These are phyloP conservation scores for Russula dissimulans DNA, from an alignment of 768 basidiomycete genomes.

Conservation along the genomic window DNA sequence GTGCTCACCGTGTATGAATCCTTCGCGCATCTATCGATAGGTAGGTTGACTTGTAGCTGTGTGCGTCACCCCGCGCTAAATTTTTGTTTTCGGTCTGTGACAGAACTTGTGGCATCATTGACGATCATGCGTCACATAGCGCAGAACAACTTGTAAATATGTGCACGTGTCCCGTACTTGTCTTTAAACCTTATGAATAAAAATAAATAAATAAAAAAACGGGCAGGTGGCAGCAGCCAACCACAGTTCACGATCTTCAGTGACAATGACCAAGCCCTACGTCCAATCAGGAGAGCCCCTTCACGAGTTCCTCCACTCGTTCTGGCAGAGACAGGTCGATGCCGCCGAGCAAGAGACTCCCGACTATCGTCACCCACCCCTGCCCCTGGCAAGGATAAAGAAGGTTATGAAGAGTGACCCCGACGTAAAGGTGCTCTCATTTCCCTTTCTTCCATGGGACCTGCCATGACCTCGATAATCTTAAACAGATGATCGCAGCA, in stretches of 20 bases:
- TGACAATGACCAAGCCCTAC: constrained; percentile 38
- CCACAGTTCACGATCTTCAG: constrained; percentile 17
- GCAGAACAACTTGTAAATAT: constrained; percentile 18
- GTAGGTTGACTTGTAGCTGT: constrained; percentile 28
- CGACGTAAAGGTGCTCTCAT: constrained; percentile 74
- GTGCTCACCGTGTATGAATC: constrained; percentile 50
- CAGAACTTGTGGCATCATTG: constrained; percentile 19
- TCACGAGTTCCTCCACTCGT: constrained; percentile 73
- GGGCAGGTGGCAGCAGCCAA: constrained; percentile 5
- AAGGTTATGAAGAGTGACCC: constrained; percentile 99
- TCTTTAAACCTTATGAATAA: no score
- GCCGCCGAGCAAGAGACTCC: constrained; percentile 81
- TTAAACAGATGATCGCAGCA: constrained; percentile 86
- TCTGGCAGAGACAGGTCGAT: constrained; percentile 88
- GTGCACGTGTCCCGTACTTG: background rate
- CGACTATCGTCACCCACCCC: constrained; percentile 78
- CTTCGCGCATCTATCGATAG: constrained; percentile 43
- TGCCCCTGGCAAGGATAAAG: constrained; percentile 94
- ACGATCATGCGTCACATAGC: constrained; percentile 21
- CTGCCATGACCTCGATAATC: background rate
- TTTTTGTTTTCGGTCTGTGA: no score
- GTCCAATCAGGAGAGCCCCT: constrained; percentile 83
- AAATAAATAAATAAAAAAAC: no score
- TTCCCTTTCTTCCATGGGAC: background rate
- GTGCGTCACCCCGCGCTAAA: background rate